These are phyloP conservation scores for Solanum lycopersicoides DNA, from an alignment of 257 asterid species.

Conservation along the genomic window DNA sequence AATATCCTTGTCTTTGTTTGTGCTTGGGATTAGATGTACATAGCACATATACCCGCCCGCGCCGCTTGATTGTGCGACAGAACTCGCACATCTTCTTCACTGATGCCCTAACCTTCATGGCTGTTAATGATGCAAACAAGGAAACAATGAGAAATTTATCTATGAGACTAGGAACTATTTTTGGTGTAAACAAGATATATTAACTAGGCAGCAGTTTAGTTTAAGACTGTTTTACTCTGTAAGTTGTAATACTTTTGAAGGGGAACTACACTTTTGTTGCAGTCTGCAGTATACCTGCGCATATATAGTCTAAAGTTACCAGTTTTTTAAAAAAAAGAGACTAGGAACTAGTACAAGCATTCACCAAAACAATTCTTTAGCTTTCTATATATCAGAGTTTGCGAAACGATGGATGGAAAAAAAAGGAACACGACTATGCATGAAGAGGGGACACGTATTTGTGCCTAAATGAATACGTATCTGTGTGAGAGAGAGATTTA, in stretches of 20 bases:
- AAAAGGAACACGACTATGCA: background rate
- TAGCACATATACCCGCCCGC: conserved; percentile 79
- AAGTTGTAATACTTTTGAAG: background rate
- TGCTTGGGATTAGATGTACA: conserved; percentile 94
- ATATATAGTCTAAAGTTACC: background rate
- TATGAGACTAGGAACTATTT: background rate
- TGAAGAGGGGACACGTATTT: background rate
- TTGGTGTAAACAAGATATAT: background rate
- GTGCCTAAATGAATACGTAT: background rate
- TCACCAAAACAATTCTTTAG: background rate
- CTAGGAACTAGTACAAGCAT: background rate
- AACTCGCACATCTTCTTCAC: conserved; percentile 93
- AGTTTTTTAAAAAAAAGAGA: background rate
- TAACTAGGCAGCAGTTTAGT: background rate
- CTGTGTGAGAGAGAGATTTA: background rate
- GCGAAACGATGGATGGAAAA: background rate
- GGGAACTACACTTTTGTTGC: background rate
- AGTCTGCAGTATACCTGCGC: background rate
- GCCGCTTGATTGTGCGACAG: conserved; percentile 79
- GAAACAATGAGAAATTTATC: background rate
- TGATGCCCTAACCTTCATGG: conserved; percentile 93
- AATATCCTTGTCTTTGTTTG: conserved; percentile 88
- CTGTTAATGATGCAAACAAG: conserved; percentile 15
- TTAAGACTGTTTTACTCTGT: background rate
- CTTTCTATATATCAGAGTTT: background rate